A percentile compares a stretch with the other conserved stretches of the same genome.
These are phyloP conservation scores for Claviceps sp. DNA, from an alignment of 2,329 filamentous ascomycete genomes.

Conservation along the genomic window DNA sequence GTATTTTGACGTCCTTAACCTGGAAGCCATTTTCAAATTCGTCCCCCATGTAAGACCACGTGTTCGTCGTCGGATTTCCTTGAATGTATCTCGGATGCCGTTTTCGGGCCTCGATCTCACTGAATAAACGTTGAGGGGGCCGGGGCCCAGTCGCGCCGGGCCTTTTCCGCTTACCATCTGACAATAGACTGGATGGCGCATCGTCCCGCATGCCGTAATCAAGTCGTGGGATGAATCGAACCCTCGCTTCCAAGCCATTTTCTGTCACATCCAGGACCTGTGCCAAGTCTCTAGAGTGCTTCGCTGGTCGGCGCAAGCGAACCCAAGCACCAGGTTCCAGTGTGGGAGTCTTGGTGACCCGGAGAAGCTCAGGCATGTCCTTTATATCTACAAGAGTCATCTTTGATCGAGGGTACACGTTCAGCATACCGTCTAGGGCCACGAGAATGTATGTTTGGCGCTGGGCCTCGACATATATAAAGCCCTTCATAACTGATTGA, in stretches of 20 bases:
- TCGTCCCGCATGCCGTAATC: conserved; percentile 89
- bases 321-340: conserved; percentile 86
- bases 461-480: conserved; percentile 87
- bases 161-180: conserved; percentile 71
- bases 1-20: conserved; percentile 86
- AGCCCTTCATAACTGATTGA: conserved; percentile 75
- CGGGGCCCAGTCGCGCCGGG: conserved; percentile 46
- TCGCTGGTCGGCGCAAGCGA: conserved; percentile 63
- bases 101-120: conserved; percentile 83
- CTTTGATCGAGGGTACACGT: conserved; percentile 80
- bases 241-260: conserved; percentile 77
- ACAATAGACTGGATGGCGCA: conserved; percentile 25
- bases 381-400: conserved; percentile 86
- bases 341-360: conserved; percentile 73
- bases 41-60: conserved; percentile 76
- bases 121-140: conserved; percentile 84
- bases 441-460: conserved; percentile 74
- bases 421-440: conserved; percentile 70
- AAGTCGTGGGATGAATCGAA: conserved; percentile 78
- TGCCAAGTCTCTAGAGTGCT: conserved; percentile 80
- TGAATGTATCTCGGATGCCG: conserved; percentile 52
- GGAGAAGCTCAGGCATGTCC: conserved; percentile 93
- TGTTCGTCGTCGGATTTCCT: conserved; percentile 63
- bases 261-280: conserved; percentile 87
- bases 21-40: conserved; percentile 88